phyloP scores from a whole-genome alignment of 306 rosid genomes.

The Vicia villosa region DNA sequence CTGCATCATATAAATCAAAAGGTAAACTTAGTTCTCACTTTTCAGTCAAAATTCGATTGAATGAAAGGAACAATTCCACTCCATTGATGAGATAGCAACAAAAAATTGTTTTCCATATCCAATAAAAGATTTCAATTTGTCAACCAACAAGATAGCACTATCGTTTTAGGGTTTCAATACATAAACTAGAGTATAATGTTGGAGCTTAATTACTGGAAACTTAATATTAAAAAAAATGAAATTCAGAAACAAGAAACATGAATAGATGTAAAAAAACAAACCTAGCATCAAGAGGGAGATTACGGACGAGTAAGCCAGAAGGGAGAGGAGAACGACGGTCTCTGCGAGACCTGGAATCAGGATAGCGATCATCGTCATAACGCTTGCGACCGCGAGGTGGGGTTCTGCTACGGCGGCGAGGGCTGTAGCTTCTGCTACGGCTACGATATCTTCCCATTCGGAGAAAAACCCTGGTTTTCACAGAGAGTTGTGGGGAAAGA shows the following conservation, averaged over 20 bases:
- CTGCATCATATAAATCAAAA: conserved; percentile 43
- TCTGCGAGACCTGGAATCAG: conserved; percentile 65
- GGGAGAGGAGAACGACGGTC: conserved; percentile 93
- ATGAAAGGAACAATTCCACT: too few species aligned
- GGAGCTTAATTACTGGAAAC: neutral
- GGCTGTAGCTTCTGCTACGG: conserved; percentile 92
- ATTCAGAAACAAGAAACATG: neutral
- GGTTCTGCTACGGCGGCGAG: conserved; percentile 83
- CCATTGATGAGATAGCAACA: too few species aligned
- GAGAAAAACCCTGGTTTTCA: neutral
- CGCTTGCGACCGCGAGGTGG: conserved; percentile 89
- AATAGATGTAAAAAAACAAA: neutral
- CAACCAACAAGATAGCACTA: too few species aligned
- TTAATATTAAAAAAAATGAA: neutral
- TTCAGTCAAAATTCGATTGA: too few species aligned
- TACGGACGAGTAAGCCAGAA: conserved; percentile 94
- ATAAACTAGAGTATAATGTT: too few species aligned
- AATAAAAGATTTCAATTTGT: too few species aligned
- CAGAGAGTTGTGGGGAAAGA: neutral
- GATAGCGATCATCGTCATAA: conserved; percentile 67
- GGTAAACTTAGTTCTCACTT: too few species aligned
- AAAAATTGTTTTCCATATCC: too few species aligned
- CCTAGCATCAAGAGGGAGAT: conserved; percentile 97
- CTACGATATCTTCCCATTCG: conserved; percentile 78
- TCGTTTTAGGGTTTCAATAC: too few species aligned